Base-by-base conservation (phyloP, 495 filamentous ascomycete genomes). In the Xylaria curta region DNA sequence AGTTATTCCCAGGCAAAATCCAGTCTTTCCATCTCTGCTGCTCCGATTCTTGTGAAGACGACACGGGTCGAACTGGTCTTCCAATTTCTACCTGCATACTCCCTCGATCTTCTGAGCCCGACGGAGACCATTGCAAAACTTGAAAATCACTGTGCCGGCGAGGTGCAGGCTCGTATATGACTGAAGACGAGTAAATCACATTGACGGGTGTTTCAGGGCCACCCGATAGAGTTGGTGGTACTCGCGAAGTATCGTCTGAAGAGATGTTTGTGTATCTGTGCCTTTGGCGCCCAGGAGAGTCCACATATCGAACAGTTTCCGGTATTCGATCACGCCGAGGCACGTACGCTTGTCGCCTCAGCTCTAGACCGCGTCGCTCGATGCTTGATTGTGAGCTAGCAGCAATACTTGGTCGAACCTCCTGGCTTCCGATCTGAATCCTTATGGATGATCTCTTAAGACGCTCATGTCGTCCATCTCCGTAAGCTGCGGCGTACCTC, bases 371-470 rank as follows among this genome's bases (percentile, higher is more conserved):
- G 31, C 71, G 69, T 47, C 71, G 74, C 13, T 66, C 71, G 38
- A 8, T 63, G 47, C 65, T 72, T 49, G 42, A 36, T n/a, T 73
- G 73, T 10, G 74, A 75, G 17, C 58, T 19, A 40, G 67, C 71
- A 19, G 38, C 69, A 36, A 56, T 61, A 42, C 73, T 78, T 36
- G 78, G 72, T 3, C 70, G 71, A 63, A 77, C 81, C 46, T 80
- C 80, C 65, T 80, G 81, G 56, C 78, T 83, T 6, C 82, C 82
- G 56, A 85, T 76, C 44, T 74, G 81, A 21, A 85, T 78, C 54
- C 46, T 79, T 26, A 83, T 44, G 19, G 26, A 56, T 28, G 47
- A 21, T 19, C 40, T 59, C 21, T 51, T 59, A 24, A 44, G 44
- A 64, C 54, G 38, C 13, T 60, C 56, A 4, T 61, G 26, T n/a